Percentiles rank a stretch among this genome's conserved stretches.
Conservation (phyloP, 2,329 filamentous ascomycete species). For the Lasiodiplodia theobromae region DNA sequence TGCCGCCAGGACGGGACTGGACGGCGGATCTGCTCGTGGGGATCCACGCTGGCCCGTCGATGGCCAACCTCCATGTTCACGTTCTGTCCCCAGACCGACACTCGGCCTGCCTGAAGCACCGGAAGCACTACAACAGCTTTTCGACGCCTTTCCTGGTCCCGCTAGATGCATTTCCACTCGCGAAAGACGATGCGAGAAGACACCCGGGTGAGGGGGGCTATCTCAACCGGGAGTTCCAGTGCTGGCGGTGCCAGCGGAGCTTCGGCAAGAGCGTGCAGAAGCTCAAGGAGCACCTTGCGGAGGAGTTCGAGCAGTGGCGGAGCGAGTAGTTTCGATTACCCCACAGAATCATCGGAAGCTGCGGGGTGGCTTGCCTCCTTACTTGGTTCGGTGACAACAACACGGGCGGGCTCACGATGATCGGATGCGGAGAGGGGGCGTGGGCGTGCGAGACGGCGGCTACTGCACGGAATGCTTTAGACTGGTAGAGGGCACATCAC, state of each 20-base stretch:
- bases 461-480: slow-evolving; percentile 24
- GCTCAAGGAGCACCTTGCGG: slow-evolving; percentile 76
- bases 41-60: slow-evolving; percentile 86
- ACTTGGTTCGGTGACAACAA: slow-evolving; percentile 12
- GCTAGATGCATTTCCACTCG: slow-evolving; percentile 80
- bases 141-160: slow-evolving; percentile 82
- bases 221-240: slow-evolving; percentile 71
- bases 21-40: slow-evolving; percentile 74
- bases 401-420: slow-evolving; percentile 10
- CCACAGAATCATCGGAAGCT: slow-evolving; percentile 13
- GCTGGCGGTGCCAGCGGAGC: slow-evolving; percentile 81
- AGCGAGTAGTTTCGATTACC: slow-evolving; percentile 53
- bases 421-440: slow-evolving; percentile 4
- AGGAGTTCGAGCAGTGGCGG: slow-evolving; percentile 80
- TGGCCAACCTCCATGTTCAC: slow-evolving; percentile 92
- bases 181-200: slow-evolving; percentile 68
- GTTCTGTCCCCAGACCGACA: slow-evolving; percentile 82
- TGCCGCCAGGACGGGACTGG: slow-evolving; percentile 83
- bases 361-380: slow-evolving; percentile 23
- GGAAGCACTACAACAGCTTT: slow-evolving; percentile 94
- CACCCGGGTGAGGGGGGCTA: slow-evolving; percentile 65
- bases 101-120: slow-evolving; percentile 74
- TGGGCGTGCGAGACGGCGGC: not conserved
- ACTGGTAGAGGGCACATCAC: slow-evolving; percentile 3
- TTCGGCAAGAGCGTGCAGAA: slow-evolving; percentile 78